Evolutionary conservation across 1,139 yeast genomes (phyloP), one percentile per base, ranked within the genome.

Genomic region (Taphrina wiesneri): DNA sequence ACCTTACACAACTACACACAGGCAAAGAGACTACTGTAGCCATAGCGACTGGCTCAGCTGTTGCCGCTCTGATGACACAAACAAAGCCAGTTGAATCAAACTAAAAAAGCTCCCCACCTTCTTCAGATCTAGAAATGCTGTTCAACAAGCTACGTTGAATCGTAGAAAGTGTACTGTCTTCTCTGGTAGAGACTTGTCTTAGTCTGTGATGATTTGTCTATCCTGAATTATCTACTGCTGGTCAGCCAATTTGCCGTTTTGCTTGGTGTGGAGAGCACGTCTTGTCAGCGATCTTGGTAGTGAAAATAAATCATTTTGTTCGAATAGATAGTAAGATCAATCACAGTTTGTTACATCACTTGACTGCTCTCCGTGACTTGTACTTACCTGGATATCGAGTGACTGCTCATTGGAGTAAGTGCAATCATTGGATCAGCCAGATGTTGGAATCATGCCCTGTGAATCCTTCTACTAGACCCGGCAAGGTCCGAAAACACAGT

Each of bases 271-370:
- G 15, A 39, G 43, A n/a, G 43, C 43, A 9, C 13, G 49, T 45
- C 49, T 45, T 23, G 21, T 60, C 64, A 60, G 64, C 64, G 64
- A 60, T 60, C 64, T 60, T 60, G 64, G 64, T 60, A 53, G 56
- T 60, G 56, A 60, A 36, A 39, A 51, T 23, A 32, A 25, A 60
- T 60, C 64, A 60, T 49, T 49, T 51, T 15, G 64, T 51, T 60
- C 64, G 64, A 60, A 49, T 56, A 49, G 64, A 49, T 52, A 51
- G 64, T 43, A 30, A 56, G 64, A 60, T 60, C 64, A 60, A 60
- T 60, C 56, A 52, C 56, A 51, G 64, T 49, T 52, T 39, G 17
- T 60, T 32, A 52, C 56, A 49, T 53, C 54, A 52, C 56, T 30
- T 13, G 39, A 30, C 62, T n/a, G 43, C 52, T 21, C 32, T 46